Evolutionary conservation across 495 filamentous ascomycete species (phyloP).

Genomic region (Echria macrotheca): DNA sequence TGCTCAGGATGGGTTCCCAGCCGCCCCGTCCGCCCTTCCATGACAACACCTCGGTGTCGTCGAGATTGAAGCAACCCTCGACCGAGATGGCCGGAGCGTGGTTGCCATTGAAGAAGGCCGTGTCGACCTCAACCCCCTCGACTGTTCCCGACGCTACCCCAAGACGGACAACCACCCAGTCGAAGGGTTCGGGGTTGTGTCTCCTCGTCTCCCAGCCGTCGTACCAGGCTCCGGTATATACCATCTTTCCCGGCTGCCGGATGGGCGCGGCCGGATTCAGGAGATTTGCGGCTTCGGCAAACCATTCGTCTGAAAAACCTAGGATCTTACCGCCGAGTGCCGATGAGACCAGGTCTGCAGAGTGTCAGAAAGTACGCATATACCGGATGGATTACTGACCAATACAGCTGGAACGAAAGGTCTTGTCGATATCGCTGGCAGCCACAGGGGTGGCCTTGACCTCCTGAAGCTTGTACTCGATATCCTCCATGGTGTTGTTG

Average conservation of each 20-base stretch:
- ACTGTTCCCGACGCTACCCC: conserved; percentile 73
- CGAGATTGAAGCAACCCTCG: conserved; percentile 65
- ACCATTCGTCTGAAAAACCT: conserved; percentile 81
- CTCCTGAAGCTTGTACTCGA: conserved; percentile 42
- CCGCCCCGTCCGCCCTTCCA: conserved; percentile 50
- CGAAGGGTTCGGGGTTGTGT: conserved; percentile 72
- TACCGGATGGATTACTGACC: too few species aligned
- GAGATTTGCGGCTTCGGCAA: conserved; percentile 76
- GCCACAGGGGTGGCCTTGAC: conserved; percentile 45
- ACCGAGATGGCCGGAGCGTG: conserved; percentile 78
- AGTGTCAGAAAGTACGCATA: background rate
- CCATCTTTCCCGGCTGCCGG: conserved; percentile 73
- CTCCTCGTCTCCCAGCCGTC: conserved; percentile 93
- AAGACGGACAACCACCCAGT: conserved; percentile 78
- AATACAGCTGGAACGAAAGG: conserved; percentile 64
- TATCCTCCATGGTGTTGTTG: conserved; percentile 28
- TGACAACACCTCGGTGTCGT: conserved; percentile 54
- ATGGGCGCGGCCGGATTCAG: conserved; percentile 70
- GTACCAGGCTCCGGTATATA: conserved; percentile 85
- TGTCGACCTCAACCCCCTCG: conserved; percentile 80
- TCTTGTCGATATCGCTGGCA: conserved; percentile 59
- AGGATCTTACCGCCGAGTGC: conserved; percentile 69
- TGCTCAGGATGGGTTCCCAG: conserved; percentile 70
- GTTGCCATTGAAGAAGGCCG: conserved; percentile 81
- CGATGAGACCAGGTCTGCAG: conserved; percentile 71